Evolutionary conservation across 768 basidiomycete species (phyloP).

Genomic region (Panaeolus papilionaceus): DNA sequence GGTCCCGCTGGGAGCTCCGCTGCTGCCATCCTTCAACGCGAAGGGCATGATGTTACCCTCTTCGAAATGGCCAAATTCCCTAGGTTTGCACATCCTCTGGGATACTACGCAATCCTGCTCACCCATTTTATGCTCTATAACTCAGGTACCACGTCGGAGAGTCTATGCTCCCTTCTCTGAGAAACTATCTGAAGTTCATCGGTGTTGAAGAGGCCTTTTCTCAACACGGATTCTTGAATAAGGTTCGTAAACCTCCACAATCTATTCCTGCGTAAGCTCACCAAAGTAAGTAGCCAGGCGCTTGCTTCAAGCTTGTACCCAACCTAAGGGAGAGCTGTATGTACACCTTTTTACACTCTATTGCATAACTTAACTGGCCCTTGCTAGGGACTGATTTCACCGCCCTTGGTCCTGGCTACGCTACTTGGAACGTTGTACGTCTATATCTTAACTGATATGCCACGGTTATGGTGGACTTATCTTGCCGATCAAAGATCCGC

Average conservation of each 20-base stretch:
- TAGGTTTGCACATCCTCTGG: conserved; percentile 38
- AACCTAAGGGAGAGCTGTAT: conserved; percentile 59
- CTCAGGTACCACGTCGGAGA: conserved; percentile 49
- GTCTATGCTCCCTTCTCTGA: conserved; percentile 38
- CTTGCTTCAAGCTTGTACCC: conserved; percentile 63
- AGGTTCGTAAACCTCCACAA: conserved; percentile 27
- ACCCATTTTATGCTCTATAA: not conserved
- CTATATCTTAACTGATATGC: too few relatives aligned
- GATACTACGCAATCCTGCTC: not conserved
- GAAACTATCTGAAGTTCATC: conserved; percentile 41
- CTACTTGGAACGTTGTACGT: conserved; percentile 69
- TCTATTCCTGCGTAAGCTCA: too few relatives aligned
- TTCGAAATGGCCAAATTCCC: conserved; percentile 64
- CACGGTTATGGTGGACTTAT: not conserved
- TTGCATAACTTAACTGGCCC: too few relatives aligned
- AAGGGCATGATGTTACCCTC: conserved; percentile 62
- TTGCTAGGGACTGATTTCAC: conserved; percentile 54
- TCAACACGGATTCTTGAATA: conserved; percentile 36
- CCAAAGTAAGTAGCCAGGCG: conserved; percentile 47
- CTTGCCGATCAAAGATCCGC: conserved; percentile 44
- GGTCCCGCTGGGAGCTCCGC: conserved; percentile 65
- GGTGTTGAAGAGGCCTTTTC: conserved; percentile 36
- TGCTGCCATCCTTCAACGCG: conserved; percentile 57
- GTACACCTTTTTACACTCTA: too few relatives aligned
- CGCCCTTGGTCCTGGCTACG: conserved; percentile 51